Conservation (phyloP, 164 flowering plant species). For the Magnolia sinica region DNA sequence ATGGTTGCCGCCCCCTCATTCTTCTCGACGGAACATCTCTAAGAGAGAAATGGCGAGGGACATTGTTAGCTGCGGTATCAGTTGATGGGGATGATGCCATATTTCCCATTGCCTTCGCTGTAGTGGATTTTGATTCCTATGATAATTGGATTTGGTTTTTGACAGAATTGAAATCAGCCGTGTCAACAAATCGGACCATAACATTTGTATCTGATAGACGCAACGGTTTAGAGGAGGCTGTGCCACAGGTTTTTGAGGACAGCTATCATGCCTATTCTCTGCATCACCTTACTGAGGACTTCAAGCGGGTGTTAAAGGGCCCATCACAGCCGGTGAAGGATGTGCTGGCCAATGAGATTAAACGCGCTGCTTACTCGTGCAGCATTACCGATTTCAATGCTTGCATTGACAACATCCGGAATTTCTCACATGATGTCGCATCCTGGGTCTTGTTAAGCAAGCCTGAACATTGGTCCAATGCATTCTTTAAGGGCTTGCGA, state of each 20-base stretch:
- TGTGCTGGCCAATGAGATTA: constrained; percentile 54
- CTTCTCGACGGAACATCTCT: constrained; percentile 45
- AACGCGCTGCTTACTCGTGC: constrained; percentile 63
- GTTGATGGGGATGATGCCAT: constrained; percentile 59
- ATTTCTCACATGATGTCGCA: constrained; percentile 63
- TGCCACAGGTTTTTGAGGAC: constrained; percentile 47
- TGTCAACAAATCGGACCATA: constrained; percentile 36
- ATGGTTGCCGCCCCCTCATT: constrained; percentile 58
- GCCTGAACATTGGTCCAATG: constrained; percentile 78
- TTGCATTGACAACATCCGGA: constrained; percentile 50
- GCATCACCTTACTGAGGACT: constrained; percentile 39
- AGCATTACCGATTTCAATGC: constrained; percentile 48
- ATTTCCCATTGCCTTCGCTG: constrained; percentile 62
- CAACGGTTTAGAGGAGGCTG: constrained; percentile 40
- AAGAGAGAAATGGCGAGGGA: constrained; percentile 59
- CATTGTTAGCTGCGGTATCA: constrained; percentile 49
- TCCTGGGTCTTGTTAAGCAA: constrained; percentile 63
- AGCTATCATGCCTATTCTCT: constrained; percentile 50
- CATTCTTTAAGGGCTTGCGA: constrained; percentile 63
- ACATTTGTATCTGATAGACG: constrained; percentile 57
- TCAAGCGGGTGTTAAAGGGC: constrained; percentile 50
- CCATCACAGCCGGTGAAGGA: constrained; percentile 67
- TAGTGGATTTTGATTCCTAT: constrained; percentile 49
- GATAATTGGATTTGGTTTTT: constrained; percentile 71
- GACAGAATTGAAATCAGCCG: constrained; percentile 36